Percentiles rank a stretch among this genome's conserved stretches.
phyloP scores from a whole-genome alignment of 2,329 filamentous ascomycete species.

The Neonectria ditissima region DNA sequence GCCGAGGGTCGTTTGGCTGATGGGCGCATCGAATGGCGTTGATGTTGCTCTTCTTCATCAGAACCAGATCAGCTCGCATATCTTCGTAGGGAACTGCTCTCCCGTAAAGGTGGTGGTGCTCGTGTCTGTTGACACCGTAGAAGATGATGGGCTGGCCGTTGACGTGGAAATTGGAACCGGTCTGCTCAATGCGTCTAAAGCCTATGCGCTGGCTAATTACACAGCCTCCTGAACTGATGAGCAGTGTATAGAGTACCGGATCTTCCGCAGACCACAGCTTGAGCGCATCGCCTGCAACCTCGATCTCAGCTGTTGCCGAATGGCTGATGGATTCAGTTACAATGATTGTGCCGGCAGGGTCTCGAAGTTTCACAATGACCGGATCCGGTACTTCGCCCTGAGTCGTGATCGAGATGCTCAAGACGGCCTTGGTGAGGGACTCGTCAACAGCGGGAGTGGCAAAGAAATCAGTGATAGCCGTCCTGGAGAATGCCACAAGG shows the following conservation, averaged over 20 bases:
- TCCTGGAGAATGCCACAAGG: constrained; percentile 65
- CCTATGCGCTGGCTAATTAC: constrained; percentile 66
- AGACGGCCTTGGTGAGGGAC: constrained; percentile 52
- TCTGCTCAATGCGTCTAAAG: constrained; percentile 72
- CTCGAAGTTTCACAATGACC: constrained; percentile 48
- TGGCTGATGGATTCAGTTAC: constrained; percentile 34
- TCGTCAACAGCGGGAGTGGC: constrained; percentile 65
- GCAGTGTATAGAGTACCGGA: constrained; percentile 68
- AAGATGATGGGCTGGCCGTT: constrained; percentile 72
- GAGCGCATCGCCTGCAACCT: constrained; percentile 46
- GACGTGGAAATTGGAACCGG: constrained; percentile 68
- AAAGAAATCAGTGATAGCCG: constrained; percentile 66
- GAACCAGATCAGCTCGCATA: constrained; percentile 61
- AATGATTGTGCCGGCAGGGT: constrained; percentile 46
- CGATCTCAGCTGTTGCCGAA: neutral
- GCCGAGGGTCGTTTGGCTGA: constrained; percentile 69
- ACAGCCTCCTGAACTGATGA: constrained; percentile 55
- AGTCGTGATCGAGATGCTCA: constrained; percentile 49
- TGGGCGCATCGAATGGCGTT: constrained; percentile 77
- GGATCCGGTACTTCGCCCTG: constrained; percentile 38
- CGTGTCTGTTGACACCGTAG: constrained; percentile 63
- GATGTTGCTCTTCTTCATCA: constrained; percentile 77
- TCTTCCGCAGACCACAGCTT: constrained; percentile 76
- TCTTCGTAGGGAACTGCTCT: constrained; percentile 68
- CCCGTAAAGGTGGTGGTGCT: constrained; percentile 52